A percentile compares a stretch with the other conserved stretches of the same genome.
phyloP scores from a whole-genome alignment of 75 land plant species.

The Pinus albicaulis region DNA sequence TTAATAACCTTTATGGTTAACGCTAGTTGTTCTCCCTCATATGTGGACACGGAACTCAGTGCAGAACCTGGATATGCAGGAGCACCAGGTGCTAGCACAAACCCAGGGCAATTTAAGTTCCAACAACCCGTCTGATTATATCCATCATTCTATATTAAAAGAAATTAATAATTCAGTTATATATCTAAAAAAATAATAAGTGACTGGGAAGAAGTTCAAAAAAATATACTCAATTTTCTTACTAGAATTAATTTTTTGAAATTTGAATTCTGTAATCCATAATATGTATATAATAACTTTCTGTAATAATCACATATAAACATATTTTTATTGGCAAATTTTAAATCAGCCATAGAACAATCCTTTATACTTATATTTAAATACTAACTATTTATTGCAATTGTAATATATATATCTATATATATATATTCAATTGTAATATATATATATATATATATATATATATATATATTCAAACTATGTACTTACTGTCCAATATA shows the following conservation, averaged over 20 bases:
- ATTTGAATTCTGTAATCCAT: too few species aligned
- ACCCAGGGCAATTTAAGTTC: not conserved
- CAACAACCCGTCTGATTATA: not conserved
- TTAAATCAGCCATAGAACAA: too few species aligned
- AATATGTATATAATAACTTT: too few species aligned
- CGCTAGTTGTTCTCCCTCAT: not conserved
- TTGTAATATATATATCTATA: too few species aligned
- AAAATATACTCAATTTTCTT: too few species aligned
- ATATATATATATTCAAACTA: not conserved
- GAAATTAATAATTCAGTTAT: too few species aligned
- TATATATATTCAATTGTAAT: not conserved
- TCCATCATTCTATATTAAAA: not conserved
- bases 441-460: not conserved
- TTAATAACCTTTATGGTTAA: too few species aligned
- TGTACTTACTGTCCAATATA: not conserved
- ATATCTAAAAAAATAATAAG: too few species aligned
- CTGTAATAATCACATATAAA: too few species aligned
- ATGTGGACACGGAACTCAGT: not conserved
- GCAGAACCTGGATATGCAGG: not conserved
- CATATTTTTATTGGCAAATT: too few species aligned
- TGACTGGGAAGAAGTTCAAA: too few species aligned
- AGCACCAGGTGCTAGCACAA: not conserved
- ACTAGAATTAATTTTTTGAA: too few species aligned
- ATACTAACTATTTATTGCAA: not conserved
- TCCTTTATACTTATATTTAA: not conserved